A percentile compares a stretch with the other conserved stretches of the same genome.
These are phyloP conservation scores for Rhynchospora pubera DNA, from an alignment of 176 grass and related monocot species.

Conservation along the genomic window DNA sequence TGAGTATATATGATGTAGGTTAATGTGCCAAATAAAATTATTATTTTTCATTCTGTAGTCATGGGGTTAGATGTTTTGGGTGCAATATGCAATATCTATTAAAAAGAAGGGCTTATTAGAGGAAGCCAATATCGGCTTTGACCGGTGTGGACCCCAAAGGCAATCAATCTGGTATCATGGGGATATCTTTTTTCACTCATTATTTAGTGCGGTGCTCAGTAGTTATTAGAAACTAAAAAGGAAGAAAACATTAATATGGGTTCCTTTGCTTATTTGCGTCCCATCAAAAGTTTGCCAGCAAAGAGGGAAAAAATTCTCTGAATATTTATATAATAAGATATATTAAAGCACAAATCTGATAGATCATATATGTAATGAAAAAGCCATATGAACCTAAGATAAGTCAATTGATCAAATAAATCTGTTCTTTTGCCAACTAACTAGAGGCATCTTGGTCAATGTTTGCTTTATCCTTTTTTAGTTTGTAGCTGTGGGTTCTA, in stretches of 20 bases:
- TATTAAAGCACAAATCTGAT: not conserved
- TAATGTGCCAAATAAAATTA: not conserved
- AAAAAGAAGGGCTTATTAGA: not conserved
- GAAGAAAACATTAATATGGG: not conserved
- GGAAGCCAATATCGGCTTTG: not conserved
- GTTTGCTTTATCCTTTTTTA: not conserved
- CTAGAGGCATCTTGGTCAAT: not conserved
- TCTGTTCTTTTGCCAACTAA: not conserved
- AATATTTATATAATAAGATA: not conserved
- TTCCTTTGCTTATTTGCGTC: not conserved
- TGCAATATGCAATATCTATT: not conserved
- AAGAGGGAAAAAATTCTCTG: not conserved
- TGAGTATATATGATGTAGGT: too few relatives aligned
- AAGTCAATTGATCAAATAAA: not conserved
- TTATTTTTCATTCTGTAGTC: not conserved
- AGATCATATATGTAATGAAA: not conserved
- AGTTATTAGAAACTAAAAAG: not conserved
- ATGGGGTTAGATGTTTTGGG: not conserved
- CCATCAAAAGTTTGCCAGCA: not conserved
- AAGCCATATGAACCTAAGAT: not conserved
- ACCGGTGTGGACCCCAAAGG: not conserved
- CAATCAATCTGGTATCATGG: not conserved
- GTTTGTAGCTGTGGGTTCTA: not conserved
- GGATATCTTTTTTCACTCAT: not conserved
- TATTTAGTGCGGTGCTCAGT: not conserved